Evolutionary conservation across 345 rosid species (phyloP).

Genomic region (Pelargonium nanum): DNA sequence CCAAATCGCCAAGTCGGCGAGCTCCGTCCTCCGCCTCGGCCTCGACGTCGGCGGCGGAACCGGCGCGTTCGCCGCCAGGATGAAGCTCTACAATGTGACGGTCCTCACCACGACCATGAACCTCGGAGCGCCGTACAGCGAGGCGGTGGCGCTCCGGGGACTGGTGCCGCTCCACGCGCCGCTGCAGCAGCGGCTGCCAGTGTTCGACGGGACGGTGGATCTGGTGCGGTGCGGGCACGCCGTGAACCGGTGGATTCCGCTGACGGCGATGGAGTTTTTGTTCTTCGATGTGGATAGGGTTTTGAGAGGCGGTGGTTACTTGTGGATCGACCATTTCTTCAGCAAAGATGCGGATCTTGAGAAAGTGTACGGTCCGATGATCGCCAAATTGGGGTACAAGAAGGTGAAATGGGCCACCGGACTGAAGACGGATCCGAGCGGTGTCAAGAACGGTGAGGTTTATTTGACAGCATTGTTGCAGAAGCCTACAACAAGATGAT

Average conservation of each 20-base stretch:
- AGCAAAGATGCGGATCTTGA: constrained; percentile 63
- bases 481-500: constrained; percentile 61
- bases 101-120: constrained; percentile 85
- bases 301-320: constrained; percentile 73
- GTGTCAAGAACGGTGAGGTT: constrained; percentile 71
- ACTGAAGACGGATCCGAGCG: constrained; percentile 53
- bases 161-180: constrained; percentile 85
- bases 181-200: constrained; percentile 80
- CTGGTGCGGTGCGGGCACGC: constrained; percentile 86
- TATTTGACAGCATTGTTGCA: constrained; percentile 85
- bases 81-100: constrained; percentile 64
- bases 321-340: constrained; percentile 89
- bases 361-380: constrained; percentile 65
- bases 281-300: constrained; percentile 77
- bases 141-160: constrained; percentile 83
- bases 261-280: constrained; percentile 70
- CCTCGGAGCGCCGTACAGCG: constrained; percentile 75
- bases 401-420: constrained; percentile 93
- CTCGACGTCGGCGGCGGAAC: constrained; percentile 85
- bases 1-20: constrained; percentile 49
- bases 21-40: constrained; percentile 58
- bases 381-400: constrained; percentile 77
- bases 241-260: constrained; percentile 91
- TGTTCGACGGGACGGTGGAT: constrained; percentile 85
- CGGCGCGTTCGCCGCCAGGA: constrained; percentile 75